A percentile compares a stretch with the other conserved stretches of the same genome.
phyloP scores from a whole-genome alignment of 2,329 filamentous ascomycete genomes.

The Colletotrichum navitas region DNA sequence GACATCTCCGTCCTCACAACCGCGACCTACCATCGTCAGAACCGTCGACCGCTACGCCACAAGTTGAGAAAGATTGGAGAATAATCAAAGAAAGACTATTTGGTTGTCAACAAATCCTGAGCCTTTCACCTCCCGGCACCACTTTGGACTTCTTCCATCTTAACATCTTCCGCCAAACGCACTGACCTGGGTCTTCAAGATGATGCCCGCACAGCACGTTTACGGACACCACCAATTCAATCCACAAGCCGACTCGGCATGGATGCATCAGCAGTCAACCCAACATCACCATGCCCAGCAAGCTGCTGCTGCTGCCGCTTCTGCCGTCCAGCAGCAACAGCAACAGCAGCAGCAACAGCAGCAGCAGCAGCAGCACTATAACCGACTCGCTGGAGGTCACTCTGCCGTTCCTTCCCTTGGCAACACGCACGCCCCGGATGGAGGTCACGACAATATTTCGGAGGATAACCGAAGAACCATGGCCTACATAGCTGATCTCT shows the following conservation, averaged over 20 bases:
- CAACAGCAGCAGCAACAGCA: constrained; percentile 65
- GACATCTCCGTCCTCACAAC: neutral
- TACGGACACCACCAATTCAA: constrained; percentile 78
- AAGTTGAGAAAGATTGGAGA: neutral
- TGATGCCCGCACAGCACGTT: constrained; percentile 74
- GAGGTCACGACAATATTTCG: constrained; percentile 75
- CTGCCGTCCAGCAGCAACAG: constrained; percentile 62
- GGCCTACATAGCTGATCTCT: constrained; percentile 89
- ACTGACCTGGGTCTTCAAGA: constrained; percentile 52
- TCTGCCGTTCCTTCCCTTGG: constrained; percentile 63
- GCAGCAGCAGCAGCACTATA: constrained; percentile 72
- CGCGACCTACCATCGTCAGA: neutral
- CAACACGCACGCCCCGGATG: constrained; percentile 65
- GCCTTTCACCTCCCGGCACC: neutral
- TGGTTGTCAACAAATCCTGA: neutral
- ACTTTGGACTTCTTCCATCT: constrained; percentile 3
- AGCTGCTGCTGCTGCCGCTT: constrained; percentile 67
- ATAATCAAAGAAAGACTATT: neutral
- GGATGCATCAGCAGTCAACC: constrained; percentile 75
- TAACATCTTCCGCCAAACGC: neutral
- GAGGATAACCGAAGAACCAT: constrained; percentile 96
- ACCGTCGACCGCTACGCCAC: neutral
- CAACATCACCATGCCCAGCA: constrained; percentile 70
- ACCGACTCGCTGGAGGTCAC: constrained; percentile 77
- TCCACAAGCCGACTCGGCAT: constrained; percentile 71